phyloP scores from a whole-genome alignment of 148 eudicot species.

The Vaccinium vitisidaea region DNA sequence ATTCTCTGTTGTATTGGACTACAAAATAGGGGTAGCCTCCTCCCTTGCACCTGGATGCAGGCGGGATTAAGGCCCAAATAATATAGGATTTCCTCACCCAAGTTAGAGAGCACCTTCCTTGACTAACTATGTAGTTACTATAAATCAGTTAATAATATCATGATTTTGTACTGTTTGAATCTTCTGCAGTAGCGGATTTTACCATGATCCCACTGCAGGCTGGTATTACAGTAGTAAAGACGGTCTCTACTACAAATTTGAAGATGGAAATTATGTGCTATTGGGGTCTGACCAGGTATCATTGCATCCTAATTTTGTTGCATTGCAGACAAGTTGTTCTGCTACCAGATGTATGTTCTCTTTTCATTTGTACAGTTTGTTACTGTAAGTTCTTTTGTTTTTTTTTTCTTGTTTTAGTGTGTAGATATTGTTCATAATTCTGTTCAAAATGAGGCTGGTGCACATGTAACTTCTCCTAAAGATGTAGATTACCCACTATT shows the following conservation, averaged over 20 bases:
- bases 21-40: constrained; percentile 5
- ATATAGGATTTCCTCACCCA: not conserved
- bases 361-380: not conserved
- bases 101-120: not conserved
- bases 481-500: not conserved
- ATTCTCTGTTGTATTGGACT: not conserved
- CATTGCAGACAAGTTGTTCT: not conserved
- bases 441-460: constrained; percentile 15
- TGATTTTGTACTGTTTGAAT: constrained; percentile 2
- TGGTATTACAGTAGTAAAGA: constrained; percentile 92
- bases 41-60: not conserved
- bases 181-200: constrained; percentile 90
- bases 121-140: not conserved
- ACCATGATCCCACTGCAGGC: constrained; percentile 82
- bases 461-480: not conserved
- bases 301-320: not conserved
- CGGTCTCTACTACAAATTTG: constrained; percentile 82
- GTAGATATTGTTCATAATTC: constrained; percentile 7
- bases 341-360: not conserved
- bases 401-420: constrained; percentile 13
- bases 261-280: constrained; percentile 77
- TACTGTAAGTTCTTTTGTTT: constrained; percentile 7
- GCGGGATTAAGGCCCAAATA: not conserved
- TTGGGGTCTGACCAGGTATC: constrained; percentile 58
- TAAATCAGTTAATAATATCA: not conserved